These are phyloP conservation scores for Xylaria sp. DNA, from an alignment of 2,329 filamentous ascomycete genomes.

Conservation along the genomic window DNA sequence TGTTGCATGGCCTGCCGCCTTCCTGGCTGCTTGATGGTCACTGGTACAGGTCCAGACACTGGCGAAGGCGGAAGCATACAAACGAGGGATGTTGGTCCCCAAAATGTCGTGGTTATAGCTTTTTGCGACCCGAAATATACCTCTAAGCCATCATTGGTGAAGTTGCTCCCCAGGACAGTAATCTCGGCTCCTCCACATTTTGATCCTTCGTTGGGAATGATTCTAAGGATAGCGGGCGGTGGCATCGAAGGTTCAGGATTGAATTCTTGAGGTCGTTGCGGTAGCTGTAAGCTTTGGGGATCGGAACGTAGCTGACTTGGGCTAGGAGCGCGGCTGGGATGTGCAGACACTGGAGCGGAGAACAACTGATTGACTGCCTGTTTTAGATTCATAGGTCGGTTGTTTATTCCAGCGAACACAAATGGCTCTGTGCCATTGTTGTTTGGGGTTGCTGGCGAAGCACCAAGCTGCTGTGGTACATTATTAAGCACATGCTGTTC, in stretches of 20 bases:
- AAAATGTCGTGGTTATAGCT: constrained; percentile 79
- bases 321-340: constrained; percentile 81
- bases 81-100: constrained; percentile 82
- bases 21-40: constrained; percentile 69
- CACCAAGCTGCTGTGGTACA: constrained; percentile 57
- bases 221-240: constrained; percentile 77
- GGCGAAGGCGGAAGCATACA: constrained; percentile 79
- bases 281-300: constrained; percentile 55
- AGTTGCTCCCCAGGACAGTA: constrained; percentile 82
- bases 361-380: constrained; percentile 71
- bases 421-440: constrained; percentile 62
- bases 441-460: constrained; percentile 73
- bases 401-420: constrained; percentile 65
- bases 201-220: constrained; percentile 85
- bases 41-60: constrained; percentile 73
- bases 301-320: constrained; percentile 66
- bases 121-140: constrained; percentile 81
- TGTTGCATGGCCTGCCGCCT: constrained; percentile 49
- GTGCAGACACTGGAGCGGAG: constrained; percentile 76
- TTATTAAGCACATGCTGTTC: constrained; percentile 43
- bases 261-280: constrained; percentile 55
- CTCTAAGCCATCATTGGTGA: constrained; percentile 77
- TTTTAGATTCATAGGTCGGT: constrained; percentile 72
- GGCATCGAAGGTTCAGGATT: constrained; percentile 61
- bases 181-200: constrained; percentile 88